phyloP scores from a whole-genome alignment of 2,329 filamentous ascomycete genomes.

The Microsporum ferrugineum region DNA sequence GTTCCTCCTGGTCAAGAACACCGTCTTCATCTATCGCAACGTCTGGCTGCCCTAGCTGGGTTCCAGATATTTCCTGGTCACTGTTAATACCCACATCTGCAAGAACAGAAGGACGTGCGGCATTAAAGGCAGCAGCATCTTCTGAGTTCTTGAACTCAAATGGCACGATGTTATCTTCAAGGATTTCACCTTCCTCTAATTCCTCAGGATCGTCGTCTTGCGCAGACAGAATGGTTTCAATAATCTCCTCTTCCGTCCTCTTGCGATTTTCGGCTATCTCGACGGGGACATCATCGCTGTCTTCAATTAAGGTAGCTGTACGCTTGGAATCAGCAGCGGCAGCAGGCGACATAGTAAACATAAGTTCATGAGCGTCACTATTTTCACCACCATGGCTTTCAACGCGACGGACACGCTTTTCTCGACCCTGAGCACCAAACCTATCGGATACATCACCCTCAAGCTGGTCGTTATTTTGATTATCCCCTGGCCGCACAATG shows the following conservation, averaged over 20 bases:
- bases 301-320: slow-evolving; percentile 21
- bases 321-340: slow-evolving; percentile 19
- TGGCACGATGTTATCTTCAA: slow-evolving; percentile 40
- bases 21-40: background rate
- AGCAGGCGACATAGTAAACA: slow-evolving; percentile 47
- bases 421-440: slow-evolving; percentile 52
- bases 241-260: background rate
- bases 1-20: background rate
- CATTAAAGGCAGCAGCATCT: slow-evolving; percentile 39
- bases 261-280: background rate
- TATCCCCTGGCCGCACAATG: slow-evolving; percentile 55
- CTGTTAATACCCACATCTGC: slow-evolving; percentile 4
- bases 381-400: slow-evolving; percentile 42
- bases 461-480: slow-evolving; percentile 27
- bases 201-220: slow-evolving; percentile 32
- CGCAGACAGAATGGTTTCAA: background rate
- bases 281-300: slow-evolving; percentile 21
- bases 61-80: background rate
- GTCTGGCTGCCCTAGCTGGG: background rate
- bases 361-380: slow-evolving; percentile 62
- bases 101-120: slow-evolving; percentile 37
- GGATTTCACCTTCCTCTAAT: slow-evolving; percentile 19
- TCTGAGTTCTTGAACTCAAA: slow-evolving; percentile 47
- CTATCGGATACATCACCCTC: slow-evolving; percentile 51
- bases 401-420: slow-evolving; percentile 59